Conservation (phyloP, 2,329 filamentous ascomycete genomes). For the Nothopassalora personata region DNA sequence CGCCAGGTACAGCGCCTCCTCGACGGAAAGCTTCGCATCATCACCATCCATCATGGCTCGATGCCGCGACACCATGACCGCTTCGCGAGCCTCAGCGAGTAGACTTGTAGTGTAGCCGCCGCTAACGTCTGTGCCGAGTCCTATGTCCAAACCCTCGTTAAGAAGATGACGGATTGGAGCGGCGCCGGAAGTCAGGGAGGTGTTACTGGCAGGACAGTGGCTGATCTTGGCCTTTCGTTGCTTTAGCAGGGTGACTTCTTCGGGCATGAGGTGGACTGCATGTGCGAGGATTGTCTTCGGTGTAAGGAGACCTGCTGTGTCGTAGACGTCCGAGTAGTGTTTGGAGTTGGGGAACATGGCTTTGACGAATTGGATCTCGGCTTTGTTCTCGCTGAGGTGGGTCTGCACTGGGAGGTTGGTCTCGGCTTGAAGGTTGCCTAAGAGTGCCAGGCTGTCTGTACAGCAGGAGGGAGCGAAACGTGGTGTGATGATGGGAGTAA, state of each 20-base stretch:
- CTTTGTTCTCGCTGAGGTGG: constrained; percentile 77
- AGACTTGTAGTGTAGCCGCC: constrained; percentile 81
- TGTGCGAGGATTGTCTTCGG: constrained; percentile 77
- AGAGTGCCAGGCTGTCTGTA: constrained; percentile 49
- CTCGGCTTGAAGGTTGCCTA: constrained; percentile 61
- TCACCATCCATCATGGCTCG: constrained; percentile 50
- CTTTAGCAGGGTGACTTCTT: constrained; percentile 62
- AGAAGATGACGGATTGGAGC: constrained; percentile 71
- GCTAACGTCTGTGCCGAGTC: constrained; percentile 84
- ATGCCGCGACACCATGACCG: constrained; percentile 70
- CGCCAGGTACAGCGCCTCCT: constrained; percentile 79
- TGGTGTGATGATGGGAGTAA: constrained; percentile 75
- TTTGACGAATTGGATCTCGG: constrained; percentile 67
- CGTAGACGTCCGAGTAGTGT: constrained; percentile 76
- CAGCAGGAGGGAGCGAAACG: constrained; percentile 57
- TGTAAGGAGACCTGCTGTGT: constrained; percentile 63
- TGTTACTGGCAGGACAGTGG: constrained; percentile 87
- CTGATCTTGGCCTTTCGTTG: constrained; percentile 60
- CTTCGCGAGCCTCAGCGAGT: constrained; percentile 76
- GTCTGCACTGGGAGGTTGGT: constrained; percentile 72
- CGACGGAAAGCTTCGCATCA: constrained; percentile 64
- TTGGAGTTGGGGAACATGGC: constrained; percentile 60
- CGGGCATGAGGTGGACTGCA: constrained; percentile 66
- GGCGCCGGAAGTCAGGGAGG: constrained; percentile 71
- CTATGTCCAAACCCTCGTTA: constrained; percentile 69